These are phyloP conservation scores for Nicotiana sylvestris DNA, from an alignment of 257 asterid genomes.

Conservation along the genomic window DNA sequence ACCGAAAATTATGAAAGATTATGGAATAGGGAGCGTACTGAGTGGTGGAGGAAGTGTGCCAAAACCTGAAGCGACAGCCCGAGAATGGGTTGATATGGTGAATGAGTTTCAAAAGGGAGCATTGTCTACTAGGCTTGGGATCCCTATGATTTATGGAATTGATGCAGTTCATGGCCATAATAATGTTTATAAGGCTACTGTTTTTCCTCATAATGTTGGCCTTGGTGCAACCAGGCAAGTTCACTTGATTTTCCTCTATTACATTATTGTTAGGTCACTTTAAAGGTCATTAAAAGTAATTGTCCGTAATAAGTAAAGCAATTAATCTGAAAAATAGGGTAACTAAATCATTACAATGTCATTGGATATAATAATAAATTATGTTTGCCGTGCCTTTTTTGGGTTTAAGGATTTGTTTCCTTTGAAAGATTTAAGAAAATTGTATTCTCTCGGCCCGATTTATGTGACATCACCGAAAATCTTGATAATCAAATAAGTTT, in stretches of 20 bases:
- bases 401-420: too few relatives aligned
- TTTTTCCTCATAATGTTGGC: constrained; percentile 49
- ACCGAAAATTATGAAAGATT: constrained; percentile 7
- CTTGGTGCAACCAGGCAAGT: constrained; percentile 47
- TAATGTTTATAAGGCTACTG: constrained; percentile 38
- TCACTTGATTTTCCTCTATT: neutral
- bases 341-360: neutral
- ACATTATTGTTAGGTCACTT: too few relatives aligned
- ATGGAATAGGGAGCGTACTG: constrained; percentile 16
- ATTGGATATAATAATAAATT: too few relatives aligned
- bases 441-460: too few relatives aligned
- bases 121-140: constrained; percentile 38
- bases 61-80: constrained; percentile 7
- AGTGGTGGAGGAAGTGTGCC: constrained; percentile 23
- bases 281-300: too few relatives aligned
- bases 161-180: constrained; percentile 54
- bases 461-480: too few relatives aligned
- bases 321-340: neutral
- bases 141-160: constrained; percentile 44
- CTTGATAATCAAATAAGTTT: too few relatives aligned
- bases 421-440: too few relatives aligned
- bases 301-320: too few relatives aligned
- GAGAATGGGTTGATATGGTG: constrained; percentile 37
- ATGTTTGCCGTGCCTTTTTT: too few relatives aligned
- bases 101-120: constrained; percentile 39